Conservation (phyloP, 306 rosid species). For the Erythrophleum fordii region DNA sequence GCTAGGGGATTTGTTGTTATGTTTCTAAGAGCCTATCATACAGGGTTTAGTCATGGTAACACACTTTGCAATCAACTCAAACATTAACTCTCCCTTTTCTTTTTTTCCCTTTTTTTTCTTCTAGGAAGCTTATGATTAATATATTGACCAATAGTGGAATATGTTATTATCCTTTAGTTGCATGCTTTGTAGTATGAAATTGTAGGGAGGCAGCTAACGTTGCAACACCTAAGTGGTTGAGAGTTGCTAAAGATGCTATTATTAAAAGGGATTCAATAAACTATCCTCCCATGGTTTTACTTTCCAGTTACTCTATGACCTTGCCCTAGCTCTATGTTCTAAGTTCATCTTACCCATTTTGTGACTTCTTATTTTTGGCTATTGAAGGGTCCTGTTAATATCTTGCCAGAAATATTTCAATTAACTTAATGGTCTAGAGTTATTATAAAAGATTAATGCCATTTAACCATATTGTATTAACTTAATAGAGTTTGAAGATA, state of each 20-base stretch:
- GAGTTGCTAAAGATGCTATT: conserved; percentile 81
- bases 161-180: conserved; percentile 34
- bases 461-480: background rate
- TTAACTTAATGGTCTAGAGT: background rate
- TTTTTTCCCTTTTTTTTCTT: background rate
- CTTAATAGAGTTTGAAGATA: background rate
- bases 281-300: conserved; percentile 88
- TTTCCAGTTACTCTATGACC: conserved; percentile 84
- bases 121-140: conserved; percentile 4
- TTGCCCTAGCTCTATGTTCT: conserved; percentile 69
- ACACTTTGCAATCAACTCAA: conserved; percentile 12
- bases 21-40: conserved; percentile 86
- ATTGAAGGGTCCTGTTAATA: background rate
- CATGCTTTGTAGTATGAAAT: conserved; percentile 60
- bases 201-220: conserved; percentile 82
- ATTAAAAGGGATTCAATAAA: conserved; percentile 82
- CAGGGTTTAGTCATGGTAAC: conserved; percentile 91
- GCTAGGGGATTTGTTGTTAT: conserved; percentile 90
- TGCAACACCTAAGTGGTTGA: conserved; percentile 90
- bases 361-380: conserved; percentile 17
- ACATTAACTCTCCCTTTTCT: background rate
- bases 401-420: background rate
- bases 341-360: conserved; percentile 55
- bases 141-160: conserved; percentile 8
- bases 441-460: conserved; percentile 3